phyloP scores from a whole-genome alignment of 1,284 basidiomycete genomes.

The Cryptococcus jaspeensis region DNA sequence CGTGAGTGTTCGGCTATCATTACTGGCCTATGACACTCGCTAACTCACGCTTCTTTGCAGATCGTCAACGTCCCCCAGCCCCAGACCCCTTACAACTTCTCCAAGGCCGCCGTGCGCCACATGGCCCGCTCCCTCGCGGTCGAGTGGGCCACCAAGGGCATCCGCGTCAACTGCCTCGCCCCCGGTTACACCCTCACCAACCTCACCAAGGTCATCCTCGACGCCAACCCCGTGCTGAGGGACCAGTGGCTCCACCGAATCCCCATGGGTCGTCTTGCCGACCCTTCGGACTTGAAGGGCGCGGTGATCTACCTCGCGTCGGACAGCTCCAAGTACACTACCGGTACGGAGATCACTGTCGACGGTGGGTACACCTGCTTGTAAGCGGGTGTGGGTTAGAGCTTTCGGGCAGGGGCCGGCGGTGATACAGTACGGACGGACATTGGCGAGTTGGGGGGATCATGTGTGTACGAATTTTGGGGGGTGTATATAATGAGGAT shows the following conservation, averaged over 20 bases:
- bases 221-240: slow-evolving; percentile 65
- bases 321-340: slow-evolving; percentile 46
- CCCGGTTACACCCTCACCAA: slow-evolving; percentile 85
- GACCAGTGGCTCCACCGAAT: slow-evolving; percentile 87
- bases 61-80: slow-evolving; percentile 83
- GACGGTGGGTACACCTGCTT: slow-evolving; percentile 33
- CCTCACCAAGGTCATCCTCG: slow-evolving; percentile 74
- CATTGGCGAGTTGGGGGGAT: neutral
- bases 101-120: slow-evolving; percentile 59
- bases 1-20: slow-evolving; percentile 55
- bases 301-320: slow-evolving; percentile 51
- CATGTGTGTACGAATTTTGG: neutral
- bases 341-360: slow-evolving; percentile 40
- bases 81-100: slow-evolving; percentile 96
- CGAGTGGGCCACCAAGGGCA: slow-evolving; percentile 57
- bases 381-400: slow-evolving; percentile 7
- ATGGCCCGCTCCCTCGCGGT: slow-evolving; percentile 58
- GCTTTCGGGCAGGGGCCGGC: neutral
- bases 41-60: slow-evolving; percentile 50
- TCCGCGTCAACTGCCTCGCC: slow-evolving; percentile 53
- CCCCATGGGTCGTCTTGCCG: slow-evolving; percentile 63
- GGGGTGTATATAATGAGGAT: neutral
- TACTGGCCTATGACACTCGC: neutral
- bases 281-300: slow-evolving; percentile 44
- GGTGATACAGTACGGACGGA: neutral